Percentiles rank a stretch among this genome's conserved stretches.
Evolutionary conservation across 257 asterid genomes (phyloP).

Genomic region (Phtheirospermum japonicum): DNA sequence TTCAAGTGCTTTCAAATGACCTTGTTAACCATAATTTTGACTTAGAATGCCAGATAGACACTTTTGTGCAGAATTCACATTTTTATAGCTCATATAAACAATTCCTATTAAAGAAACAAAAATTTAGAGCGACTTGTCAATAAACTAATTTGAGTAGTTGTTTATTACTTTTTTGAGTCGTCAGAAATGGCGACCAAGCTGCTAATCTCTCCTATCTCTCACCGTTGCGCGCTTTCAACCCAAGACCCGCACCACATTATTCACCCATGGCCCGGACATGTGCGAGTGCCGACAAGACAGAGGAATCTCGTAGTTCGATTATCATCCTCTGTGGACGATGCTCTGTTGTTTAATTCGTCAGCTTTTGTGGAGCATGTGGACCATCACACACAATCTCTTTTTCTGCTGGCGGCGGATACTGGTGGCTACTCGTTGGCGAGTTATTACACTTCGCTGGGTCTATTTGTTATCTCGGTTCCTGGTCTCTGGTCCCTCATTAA

Average conservation of each 20-base stretch:
- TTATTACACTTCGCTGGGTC: conserved; percentile 93
- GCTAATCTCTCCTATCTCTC: conserved; percentile 42
- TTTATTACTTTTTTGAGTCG: neutral
- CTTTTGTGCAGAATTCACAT: neutral
- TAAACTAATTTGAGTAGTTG: conserved; percentile 10
- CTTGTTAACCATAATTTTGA: no score
- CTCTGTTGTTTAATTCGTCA: conserved; percentile 33
- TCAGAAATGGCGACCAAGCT: conserved; percentile 55
- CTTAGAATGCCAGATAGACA: no score
- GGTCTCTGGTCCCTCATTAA: conserved; percentile 99
- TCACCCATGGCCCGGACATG: conserved; percentile 32
- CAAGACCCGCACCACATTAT: neutral
- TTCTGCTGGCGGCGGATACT: conserved; percentile 67
- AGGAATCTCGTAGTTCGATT: conserved; percentile 31
- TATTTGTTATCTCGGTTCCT: conserved; percentile 89
- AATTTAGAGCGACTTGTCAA: no score
- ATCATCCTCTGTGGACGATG: conserved; percentile 33
- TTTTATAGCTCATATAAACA: neutral
- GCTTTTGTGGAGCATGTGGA: conserved; percentile 43
- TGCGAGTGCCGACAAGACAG: conserved; percentile 27
- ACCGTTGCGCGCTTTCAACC: conserved; percentile 1
- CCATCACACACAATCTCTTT: conserved; percentile 43
- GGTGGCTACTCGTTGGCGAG: conserved; percentile 84
- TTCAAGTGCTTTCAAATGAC: no score
- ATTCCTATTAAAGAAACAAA: no score